phyloP scores from a whole-genome alignment of 2,329 filamentous ascomycete genomes.

The Neonectria neomacrospora region DNA sequence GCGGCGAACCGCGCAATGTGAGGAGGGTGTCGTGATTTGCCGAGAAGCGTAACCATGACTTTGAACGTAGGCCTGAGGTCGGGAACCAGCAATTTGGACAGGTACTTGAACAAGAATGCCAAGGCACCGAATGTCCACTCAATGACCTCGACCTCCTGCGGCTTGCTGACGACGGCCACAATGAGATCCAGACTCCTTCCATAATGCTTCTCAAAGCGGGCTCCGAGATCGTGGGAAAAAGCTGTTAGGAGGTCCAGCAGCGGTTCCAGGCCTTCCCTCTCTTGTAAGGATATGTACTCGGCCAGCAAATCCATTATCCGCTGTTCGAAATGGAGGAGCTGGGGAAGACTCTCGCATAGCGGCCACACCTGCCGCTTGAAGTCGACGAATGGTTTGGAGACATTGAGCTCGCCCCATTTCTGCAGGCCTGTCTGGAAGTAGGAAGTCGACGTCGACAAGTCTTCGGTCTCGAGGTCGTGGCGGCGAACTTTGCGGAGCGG shows the following conservation, averaged over 20 bases:
- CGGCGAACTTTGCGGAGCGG: constrained; percentile 90
- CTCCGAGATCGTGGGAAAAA: constrained; percentile 92
- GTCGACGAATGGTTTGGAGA: constrained; percentile 80
- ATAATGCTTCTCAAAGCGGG: constrained; percentile 90
- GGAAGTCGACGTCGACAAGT: constrained; percentile 80
- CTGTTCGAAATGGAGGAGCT: constrained; percentile 90
- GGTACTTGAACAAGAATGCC: constrained; percentile 96
- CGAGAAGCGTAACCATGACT: constrained; percentile 84
- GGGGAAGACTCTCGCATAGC: constrained; percentile 88
- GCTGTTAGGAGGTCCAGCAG: constrained; percentile 88
- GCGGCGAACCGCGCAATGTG: constrained; percentile 94
- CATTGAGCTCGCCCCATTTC: constrained; percentile 92
- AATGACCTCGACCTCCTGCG: constrained; percentile 86
- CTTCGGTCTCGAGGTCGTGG: constrained; percentile 83
- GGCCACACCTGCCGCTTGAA: constrained; percentile 82
- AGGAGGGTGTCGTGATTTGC: constrained; percentile 81
- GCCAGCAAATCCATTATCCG: constrained; percentile 83
- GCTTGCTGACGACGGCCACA: constrained; percentile 79
- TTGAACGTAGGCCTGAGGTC: constrained; percentile 87
- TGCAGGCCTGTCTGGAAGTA: constrained; percentile 86
- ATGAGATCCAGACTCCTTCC: constrained; percentile 78
- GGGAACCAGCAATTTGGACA: constrained; percentile 86
- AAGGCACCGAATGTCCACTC: constrained; percentile 97
- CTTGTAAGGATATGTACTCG: constrained; percentile 79
- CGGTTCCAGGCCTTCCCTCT: constrained; percentile 85